phyloP scores from a whole-genome alignment of 345 rosid species.

The Xanthoceras sorbifolium region DNA sequence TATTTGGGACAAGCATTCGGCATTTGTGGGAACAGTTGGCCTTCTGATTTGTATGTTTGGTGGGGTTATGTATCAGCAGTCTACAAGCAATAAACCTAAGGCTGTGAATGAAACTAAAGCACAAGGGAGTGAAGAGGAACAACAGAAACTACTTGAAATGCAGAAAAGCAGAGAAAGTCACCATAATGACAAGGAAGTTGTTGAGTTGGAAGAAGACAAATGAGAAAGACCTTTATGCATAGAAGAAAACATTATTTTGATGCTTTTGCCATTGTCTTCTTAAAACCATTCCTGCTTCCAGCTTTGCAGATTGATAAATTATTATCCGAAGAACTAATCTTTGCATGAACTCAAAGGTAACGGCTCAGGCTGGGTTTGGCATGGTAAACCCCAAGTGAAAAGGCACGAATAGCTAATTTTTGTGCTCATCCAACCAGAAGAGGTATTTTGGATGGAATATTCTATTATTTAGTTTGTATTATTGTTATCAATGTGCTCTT shows the following conservation, averaged over 20 bases:
- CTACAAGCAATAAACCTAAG: slow-evolving; percentile 71
- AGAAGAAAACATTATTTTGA: not conserved
- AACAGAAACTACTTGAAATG: slow-evolving; percentile 76
- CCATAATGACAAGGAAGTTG: slow-evolving; percentile 31
- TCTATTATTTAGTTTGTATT: not conserved
- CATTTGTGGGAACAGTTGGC: slow-evolving; percentile 75
- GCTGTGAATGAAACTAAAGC: slow-evolving; percentile 42
- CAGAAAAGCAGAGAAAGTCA: slow-evolving; percentile 40
- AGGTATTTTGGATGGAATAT: not conserved
- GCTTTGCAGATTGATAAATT: not conserved
- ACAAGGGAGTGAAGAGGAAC: slow-evolving; percentile 61
- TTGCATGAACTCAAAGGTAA: not conserved
- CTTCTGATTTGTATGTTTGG: slow-evolving; percentile 90
- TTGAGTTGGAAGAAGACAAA: slow-evolving; percentile 28
- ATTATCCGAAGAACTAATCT: not conserved
- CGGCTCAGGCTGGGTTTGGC: not conserved
- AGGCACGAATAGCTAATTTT: not conserved
- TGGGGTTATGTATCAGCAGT: slow-evolving; percentile 91
- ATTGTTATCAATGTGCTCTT: not conserved
- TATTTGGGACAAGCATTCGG: slow-evolving; percentile 97
- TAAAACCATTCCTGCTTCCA: not conserved
- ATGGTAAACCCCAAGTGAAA: not conserved
- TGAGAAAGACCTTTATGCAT: slow-evolving; percentile 15
- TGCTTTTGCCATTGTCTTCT: not conserved
- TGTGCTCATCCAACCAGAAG: not conserved